phyloP scores from a whole-genome alignment of 345 rosid species.

The Carallia brachiata region DNA sequence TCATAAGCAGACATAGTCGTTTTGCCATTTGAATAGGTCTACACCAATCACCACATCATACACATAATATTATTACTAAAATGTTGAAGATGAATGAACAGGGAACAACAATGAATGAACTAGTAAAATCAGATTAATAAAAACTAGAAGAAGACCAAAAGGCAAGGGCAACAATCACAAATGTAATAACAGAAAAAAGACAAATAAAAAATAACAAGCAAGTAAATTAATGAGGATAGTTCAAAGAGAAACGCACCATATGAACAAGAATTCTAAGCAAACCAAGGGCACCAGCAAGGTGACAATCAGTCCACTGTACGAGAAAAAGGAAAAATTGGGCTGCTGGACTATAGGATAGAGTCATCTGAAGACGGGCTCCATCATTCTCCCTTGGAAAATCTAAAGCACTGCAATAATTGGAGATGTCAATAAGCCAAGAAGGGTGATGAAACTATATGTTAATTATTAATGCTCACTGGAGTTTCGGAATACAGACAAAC shows the following conservation, averaged over 20 bases:
- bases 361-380: conserved; percentile 32
- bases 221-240: not conserved
- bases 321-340: conserved; percentile 87
- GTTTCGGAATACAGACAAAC: not conserved
- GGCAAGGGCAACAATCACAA: not conserved
- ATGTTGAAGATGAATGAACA: not conserved
- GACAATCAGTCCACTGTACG: conserved; percentile 93
- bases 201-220: not conserved
- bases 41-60: not conserved
- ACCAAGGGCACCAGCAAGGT: conserved; percentile 84
- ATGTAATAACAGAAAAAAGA: not conserved
- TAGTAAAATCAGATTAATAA: not conserved
- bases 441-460: not conserved
- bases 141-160: not conserved
- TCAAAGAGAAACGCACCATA: not conserved
- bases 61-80: not conserved
- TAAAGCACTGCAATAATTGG: conserved; percentile 16
- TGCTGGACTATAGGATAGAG: conserved; percentile 48
- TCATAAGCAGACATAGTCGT: conserved; percentile 80
- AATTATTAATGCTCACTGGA: not conserved
- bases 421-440: not conserved
- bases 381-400: conserved; percentile 28
- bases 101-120: not conserved
- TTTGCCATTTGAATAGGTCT: conserved; percentile 17
- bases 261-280: conserved; percentile 66